Evolutionary conservation across 2,329 filamentous ascomycete species (phyloP).

Genomic region (Periconia sp.): DNA sequence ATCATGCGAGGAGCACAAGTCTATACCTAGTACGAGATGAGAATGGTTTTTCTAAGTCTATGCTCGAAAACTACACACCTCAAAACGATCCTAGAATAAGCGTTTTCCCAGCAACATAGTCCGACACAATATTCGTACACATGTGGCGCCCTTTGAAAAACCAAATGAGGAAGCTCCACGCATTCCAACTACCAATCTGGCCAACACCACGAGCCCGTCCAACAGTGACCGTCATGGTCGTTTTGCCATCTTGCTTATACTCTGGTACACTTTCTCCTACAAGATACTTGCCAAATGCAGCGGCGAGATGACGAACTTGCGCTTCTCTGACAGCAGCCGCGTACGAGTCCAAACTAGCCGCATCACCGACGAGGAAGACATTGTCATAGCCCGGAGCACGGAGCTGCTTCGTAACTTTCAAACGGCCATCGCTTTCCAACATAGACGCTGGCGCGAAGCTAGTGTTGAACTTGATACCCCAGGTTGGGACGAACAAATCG

Average conservation of each 20-base stretch:
- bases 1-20: no score
- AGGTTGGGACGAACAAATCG: not conserved
- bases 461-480: not conserved
- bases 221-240: not conserved
- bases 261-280: not conserved
- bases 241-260: not conserved
- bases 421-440: not conserved
- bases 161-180: not conserved
- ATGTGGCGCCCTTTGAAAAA: not conserved
- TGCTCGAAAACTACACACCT: not conserved
- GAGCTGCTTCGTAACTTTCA: not conserved
- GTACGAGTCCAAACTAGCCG: not conserved
- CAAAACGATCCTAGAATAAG: not conserved
- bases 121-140: not conserved
- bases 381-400: not conserved
- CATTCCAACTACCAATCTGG: not conserved
- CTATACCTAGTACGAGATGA: no score
- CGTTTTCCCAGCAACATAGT: not conserved
- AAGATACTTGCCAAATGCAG: not conserved
- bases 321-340: not conserved
- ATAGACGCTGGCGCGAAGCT: not conserved
- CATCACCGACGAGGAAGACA: not conserved
- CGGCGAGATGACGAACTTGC: not conserved
- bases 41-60: no score
- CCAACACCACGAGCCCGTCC: not conserved